A percentile compares a stretch with the other conserved stretches of the same genome.
Conservation (phyloP, 805 yeast species). For the Starmerella tilneyi region DNA sequence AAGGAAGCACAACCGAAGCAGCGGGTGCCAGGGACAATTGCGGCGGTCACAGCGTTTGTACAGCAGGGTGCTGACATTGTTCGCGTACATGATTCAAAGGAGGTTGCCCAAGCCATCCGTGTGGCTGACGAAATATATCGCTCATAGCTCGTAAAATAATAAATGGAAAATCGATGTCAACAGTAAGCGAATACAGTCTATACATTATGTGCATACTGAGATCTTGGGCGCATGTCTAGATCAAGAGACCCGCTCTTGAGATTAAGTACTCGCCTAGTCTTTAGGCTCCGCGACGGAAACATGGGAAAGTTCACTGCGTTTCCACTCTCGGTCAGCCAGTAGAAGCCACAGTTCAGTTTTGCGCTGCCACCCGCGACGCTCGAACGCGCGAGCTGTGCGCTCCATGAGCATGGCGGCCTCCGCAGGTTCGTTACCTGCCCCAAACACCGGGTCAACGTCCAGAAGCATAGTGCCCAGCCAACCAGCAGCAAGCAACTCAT, state of each 20-base stretch:
- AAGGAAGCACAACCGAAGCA: slow-evolving; percentile 45
- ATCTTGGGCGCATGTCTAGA: not conserved
- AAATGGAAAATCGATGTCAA: no score
- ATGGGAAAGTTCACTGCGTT: not conserved
- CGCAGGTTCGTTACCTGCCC: slow-evolving; percentile 25
- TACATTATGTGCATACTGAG: no score
- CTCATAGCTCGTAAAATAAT: not conserved
- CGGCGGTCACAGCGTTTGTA: slow-evolving; percentile 62
- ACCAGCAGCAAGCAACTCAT: slow-evolving; percentile 37
- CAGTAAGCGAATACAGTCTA: no score
- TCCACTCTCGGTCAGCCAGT: slow-evolving; percentile 19
- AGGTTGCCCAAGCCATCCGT: slow-evolving; percentile 43
- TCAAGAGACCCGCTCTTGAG: not conserved
- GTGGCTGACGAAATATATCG: slow-evolving; percentile 68
- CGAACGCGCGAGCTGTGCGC: slow-evolving; percentile 45
- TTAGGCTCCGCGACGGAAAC: not conserved
- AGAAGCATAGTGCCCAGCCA: slow-evolving; percentile 40
- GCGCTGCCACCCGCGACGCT: slow-evolving; percentile 39
- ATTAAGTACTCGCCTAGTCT: no score
- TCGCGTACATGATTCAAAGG: slow-evolving; percentile 75
- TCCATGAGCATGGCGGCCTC: slow-evolving; percentile 46
- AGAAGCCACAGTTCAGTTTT: slow-evolving; percentile 68
- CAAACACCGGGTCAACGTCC: slow-evolving; percentile 30
- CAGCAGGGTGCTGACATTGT: slow-evolving; percentile 69
- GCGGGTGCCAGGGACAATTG: slow-evolving; percentile 68